Percentiles rank a stretch among this genome's conserved stretches.
Evolutionary conservation across 139 green algal species (phyloP).

Genomic region (Ostreobium quekettii): DNA sequence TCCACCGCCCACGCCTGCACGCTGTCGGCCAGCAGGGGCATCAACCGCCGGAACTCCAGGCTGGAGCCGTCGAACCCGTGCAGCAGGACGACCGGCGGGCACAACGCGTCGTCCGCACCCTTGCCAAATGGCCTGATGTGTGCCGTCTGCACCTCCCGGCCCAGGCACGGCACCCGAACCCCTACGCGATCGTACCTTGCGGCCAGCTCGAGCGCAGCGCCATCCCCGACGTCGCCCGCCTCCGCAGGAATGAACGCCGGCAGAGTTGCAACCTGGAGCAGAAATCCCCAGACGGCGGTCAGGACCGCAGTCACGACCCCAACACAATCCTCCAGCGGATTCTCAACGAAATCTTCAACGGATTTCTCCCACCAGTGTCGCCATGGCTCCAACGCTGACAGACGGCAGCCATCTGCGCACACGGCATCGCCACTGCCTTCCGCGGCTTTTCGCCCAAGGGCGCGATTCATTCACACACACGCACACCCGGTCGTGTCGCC

Average conservation of each 20-base stretch:
- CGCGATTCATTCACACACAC: too few relatives aligned
- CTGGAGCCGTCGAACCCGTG: constrained; percentile 79
- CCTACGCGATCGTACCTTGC: neutral
- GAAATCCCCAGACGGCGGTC: neutral
- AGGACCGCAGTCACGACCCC: neutral
- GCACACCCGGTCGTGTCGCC: too few relatives aligned
- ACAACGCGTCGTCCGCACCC: neutral
- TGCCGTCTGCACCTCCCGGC: neutral
- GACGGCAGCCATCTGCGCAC: too few relatives aligned
- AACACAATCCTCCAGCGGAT: neutral
- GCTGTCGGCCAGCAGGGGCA: constrained; percentile 50
- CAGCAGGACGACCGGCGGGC: constrained; percentile 66
- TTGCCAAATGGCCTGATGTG: neutral
- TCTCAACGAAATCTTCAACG: constrained; percentile 14
- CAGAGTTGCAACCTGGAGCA: constrained; percentile 1
- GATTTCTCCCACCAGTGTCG: too few relatives aligned
- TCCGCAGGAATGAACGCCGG: constrained; percentile 11
- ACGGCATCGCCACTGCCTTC: too few relatives aligned
- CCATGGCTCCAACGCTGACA: too few relatives aligned
- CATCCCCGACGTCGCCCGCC: neutral
- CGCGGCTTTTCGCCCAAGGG: too few relatives aligned
- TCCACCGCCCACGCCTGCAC: constrained; percentile 71
- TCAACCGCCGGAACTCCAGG: constrained; percentile 80
- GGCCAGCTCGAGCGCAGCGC: neutral
- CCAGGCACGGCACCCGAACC: neutral